Evolutionary conservation across 2,329 filamentous ascomycete genomes (phyloP), one percentile per base, ranked within the genome.

Genomic region (Acrocalymma vagum): DNA sequence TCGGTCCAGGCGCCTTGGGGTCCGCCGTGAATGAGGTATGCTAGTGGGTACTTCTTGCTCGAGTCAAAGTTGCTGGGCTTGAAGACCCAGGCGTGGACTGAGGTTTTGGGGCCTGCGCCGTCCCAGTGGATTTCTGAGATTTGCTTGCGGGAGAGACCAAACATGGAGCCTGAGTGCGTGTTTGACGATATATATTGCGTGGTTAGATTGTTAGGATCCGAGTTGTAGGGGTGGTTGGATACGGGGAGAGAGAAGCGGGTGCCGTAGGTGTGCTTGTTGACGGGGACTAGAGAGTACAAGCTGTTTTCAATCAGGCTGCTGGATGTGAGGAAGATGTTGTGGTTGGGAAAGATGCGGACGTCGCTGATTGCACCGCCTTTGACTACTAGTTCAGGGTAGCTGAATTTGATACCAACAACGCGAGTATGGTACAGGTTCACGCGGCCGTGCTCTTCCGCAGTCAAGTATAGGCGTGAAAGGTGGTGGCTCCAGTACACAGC

Each of bases 1-100:
- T 94, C 86, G 21, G 69, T 73, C 86, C 88, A 93, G 0, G 88
- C 82, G 15, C 85, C 82, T 65, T 94, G 88, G 0, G 90, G 90
- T 0, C 90, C 90, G 38, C 90, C 90, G 60, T 95, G 90, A 48
- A 95, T 88, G 27, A 92, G 73, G 62, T 91, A 86, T 2, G 87
- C 83, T 4, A 95, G 76, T 0, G 90, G 90, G 59, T 93, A 95
- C 51, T 82, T 90, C 68, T 90, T 86, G 13, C 70, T 75, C 7
- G 78, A 70, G 59, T 88, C 79, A 62, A 93, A 95, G 55, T 79
- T 63, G 22, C 72, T 69, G 51, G 79, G 87, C 43, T 80, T 83
- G 54, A 90, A 73, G 4, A 87, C 81, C 62, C 87, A 81, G 0
- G 86, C 85, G 54, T 90, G 87, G n/a, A 89, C 80, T 22, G 82